phyloP scores from a whole-genome alignment of 1,284 basidiomycete genomes.

The Moesziomyces sp. region DNA sequence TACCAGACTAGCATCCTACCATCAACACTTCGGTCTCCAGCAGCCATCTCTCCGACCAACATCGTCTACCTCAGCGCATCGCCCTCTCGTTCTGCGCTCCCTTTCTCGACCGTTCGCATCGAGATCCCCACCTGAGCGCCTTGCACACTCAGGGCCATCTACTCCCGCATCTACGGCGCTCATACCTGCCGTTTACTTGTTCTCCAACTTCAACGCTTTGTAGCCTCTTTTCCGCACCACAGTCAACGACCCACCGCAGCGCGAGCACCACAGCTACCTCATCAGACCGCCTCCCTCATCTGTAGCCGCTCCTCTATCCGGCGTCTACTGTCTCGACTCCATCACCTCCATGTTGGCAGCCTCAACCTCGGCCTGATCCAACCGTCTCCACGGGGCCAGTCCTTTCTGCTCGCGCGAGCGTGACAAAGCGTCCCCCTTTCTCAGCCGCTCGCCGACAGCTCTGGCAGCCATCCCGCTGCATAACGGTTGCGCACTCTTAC shows the following conservation, averaged over 20 bases:
- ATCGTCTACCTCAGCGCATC: not conserved
- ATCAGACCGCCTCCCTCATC: not conserved
- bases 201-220: not conserved
- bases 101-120: slow-evolving; percentile 24
- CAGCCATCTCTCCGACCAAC: not conserved
- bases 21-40: not conserved
- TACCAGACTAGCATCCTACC: not conserved
- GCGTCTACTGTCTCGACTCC: not conserved
- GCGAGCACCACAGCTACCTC: not conserved
- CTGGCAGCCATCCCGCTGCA: slow-evolving; percentile 20
- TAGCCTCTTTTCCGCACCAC: not conserved
- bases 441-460: slow-evolving; percentile 4
- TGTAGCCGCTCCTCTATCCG: not conserved
- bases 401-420: too few relatives aligned
- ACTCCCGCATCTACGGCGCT: too few relatives aligned
- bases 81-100: slow-evolving; percentile 1
- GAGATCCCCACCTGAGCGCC: slow-evolving; percentile 4
- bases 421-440: slow-evolving; percentile 2
- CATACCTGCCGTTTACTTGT: not conserved
- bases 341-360: slow-evolving; percentile 16
- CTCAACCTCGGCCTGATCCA: slow-evolving; percentile 6
- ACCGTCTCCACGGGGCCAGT: too few relatives aligned
- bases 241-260: slow-evolving; percentile 4
- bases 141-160: not conserved
- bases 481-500: not conserved